Percentiles rank a stretch among this genome's conserved stretches.
phyloP scores from a whole-genome alignment of 1,284 basidiomycete genomes.

The Ganoderma meredithae region DNA sequence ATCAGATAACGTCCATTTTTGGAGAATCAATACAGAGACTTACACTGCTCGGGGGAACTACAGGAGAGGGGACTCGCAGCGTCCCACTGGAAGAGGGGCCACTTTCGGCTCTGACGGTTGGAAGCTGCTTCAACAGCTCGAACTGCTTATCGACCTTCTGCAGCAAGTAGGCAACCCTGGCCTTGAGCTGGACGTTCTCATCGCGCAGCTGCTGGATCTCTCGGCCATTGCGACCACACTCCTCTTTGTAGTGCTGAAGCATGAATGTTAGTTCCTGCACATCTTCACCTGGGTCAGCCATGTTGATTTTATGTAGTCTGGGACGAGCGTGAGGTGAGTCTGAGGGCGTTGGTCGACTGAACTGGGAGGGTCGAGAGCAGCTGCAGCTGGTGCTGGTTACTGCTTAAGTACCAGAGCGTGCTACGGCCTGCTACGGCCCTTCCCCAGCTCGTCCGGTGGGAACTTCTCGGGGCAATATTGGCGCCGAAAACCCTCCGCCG shows the following conservation, averaged over 20 bases:
- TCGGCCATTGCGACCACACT: background rate
- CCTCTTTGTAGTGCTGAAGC: constrained; percentile 1
- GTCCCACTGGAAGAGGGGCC: background rate
- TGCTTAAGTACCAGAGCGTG: background rate
- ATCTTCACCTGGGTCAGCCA: background rate
- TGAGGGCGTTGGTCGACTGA: background rate
- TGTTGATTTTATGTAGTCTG: background rate
- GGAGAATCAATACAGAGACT: background rate
- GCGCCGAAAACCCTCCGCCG: background rate
- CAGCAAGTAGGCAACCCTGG: background rate
- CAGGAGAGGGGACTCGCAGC: background rate
- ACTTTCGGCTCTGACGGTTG: background rate
- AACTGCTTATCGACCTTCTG: background rate
- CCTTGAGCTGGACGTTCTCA: constrained; percentile 5
- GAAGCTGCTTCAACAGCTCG: background rate
- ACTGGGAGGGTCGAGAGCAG: background rate
- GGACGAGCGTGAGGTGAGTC: background rate
- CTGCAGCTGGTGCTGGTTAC: background rate
- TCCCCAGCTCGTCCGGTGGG: background rate
- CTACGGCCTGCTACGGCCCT: background rate
- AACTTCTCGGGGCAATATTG: background rate
- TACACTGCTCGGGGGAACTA: background rate
- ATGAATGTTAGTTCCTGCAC: background rate
- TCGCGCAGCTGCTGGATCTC: constrained; percentile 3
- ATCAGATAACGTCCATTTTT: background rate